These are phyloP conservation scores for Fraxinus quadrangulata DNA, from an alignment of 257 asterid species.

Conservation along the genomic window DNA sequence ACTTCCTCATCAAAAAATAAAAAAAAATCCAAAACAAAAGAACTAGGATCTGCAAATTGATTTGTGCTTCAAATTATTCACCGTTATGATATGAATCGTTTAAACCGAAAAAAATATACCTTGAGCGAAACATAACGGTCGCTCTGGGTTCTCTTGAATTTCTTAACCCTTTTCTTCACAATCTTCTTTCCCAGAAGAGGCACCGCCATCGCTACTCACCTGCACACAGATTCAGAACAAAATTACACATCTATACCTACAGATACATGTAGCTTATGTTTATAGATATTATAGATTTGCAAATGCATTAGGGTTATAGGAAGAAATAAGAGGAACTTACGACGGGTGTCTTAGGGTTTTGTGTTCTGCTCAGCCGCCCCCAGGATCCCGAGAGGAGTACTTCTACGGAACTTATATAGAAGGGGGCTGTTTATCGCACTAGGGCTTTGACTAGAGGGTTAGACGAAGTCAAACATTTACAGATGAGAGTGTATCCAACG, in stretches of 20 bases:
- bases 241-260: not conserved
- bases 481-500: conserved; percentile 1
- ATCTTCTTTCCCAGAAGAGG: conserved; percentile 48
- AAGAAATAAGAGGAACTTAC: conserved; percentile 23
- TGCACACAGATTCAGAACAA: conserved; percentile 9
- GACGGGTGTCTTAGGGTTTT: conserved; percentile 18
- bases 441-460: conserved; percentile 34
- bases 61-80: not conserved
- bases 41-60: not conserved
- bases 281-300: not conserved
- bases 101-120: conserved; percentile 26
- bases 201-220: conserved; percentile 47
- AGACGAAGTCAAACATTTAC: not conserved
- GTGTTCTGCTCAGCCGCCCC: conserved; percentile 41
- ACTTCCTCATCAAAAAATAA: conserved; percentile 9
- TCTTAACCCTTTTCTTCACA: conserved; percentile 49
- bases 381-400: not conserved
- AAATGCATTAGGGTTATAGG: not conserved
- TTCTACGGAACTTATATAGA: conserved; percentile 30
- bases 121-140: conserved; percentile 52
- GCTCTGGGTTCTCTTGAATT: conserved; percentile 54
- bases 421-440: not conserved
- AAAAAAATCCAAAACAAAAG: not conserved
- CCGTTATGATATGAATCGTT: not conserved
- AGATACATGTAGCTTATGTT: not conserved